phyloP scores from a whole-genome alignment of 2,329 filamentous ascomycete species.

The Aspergillus candidus region DNA sequence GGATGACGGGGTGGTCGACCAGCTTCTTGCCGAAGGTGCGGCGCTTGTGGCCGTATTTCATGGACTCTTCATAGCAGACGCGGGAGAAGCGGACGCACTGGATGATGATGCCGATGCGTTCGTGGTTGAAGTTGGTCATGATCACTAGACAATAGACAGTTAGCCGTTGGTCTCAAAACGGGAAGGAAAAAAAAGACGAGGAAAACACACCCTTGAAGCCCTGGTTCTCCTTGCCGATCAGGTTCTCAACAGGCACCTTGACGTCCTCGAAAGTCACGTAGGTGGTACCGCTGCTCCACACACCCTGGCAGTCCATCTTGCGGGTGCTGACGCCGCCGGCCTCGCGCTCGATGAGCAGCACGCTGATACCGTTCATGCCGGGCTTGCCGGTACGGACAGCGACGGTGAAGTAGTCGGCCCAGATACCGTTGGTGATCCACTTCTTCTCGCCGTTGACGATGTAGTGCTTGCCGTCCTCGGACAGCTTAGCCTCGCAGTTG shows the following conservation, averaged over 20 bases:
- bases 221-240: constrained; percentile 96
- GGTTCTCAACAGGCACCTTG: constrained; percentile 98
- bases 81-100: constrained; percentile 92
- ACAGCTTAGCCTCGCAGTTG: constrained; percentile 90
- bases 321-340: constrained; percentile 82
- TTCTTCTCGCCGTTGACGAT: constrained; percentile 99
- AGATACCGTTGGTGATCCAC: constrained; percentile 98
- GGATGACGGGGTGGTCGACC: constrained; percentile 94
- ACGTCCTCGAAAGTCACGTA: constrained; percentile 99
- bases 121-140: constrained; percentile 99
- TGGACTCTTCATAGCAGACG: constrained; percentile 92
- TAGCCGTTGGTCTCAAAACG: constrained; percentile 61
- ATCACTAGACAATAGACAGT: constrained; percentile 54
- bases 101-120: constrained; percentile 97
- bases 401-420: constrained; percentile 95
- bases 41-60: constrained; percentile 97
- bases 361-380: constrained; percentile 87
- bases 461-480: constrained; percentile 94
- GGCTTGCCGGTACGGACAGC: constrained; percentile 82
- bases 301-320: constrained; percentile 97
- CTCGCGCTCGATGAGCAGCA: constrained; percentile 85
- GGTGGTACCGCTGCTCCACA: constrained; percentile 90
- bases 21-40: constrained; percentile 94
- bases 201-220: constrained; percentile 69
- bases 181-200: constrained; percentile 3